These are phyloP conservation scores for Globisporangium cystogenes DNA, from an alignment of 352 stramenopile species.

Conservation along the genomic window DNA sequence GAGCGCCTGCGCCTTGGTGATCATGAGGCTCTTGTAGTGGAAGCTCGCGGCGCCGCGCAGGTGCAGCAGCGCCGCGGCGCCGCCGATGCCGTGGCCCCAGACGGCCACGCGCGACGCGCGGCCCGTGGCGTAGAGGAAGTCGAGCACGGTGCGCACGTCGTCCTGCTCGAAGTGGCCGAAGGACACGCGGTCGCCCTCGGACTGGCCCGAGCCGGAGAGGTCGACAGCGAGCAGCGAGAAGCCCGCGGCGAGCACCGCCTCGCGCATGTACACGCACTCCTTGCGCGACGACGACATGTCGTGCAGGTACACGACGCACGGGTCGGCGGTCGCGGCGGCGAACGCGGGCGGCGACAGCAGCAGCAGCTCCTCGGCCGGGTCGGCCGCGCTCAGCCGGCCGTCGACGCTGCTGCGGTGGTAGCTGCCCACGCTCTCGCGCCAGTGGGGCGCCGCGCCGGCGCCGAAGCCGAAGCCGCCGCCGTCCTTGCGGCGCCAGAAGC, in stretches of 20 bases:
- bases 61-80: constrained; percentile 44
- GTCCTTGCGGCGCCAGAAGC: constrained; percentile 47
- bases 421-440: constrained; percentile 17
- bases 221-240: constrained; percentile 77
- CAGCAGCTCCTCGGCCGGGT: constrained; percentile 3
- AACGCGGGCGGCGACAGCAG: constrained; percentile 5
- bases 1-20: constrained; percentile 27
- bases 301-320: constrained; percentile 75
- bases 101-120: constrained; percentile 43
- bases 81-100: constrained; percentile 67
- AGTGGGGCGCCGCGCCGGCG: neutral
- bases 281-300: constrained; percentile 75
- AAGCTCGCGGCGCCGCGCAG: constrained; percentile 33
- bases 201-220: constrained; percentile 62
- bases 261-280: constrained; percentile 65
- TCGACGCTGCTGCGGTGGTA: constrained; percentile 18
- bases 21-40: constrained; percentile 40
- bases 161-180: constrained; percentile 71
- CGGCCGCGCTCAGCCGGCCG: neutral
- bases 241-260: constrained; percentile 39
- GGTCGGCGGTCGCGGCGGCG: constrained; percentile 11
- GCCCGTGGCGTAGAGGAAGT: constrained; percentile 64
- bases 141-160: constrained; percentile 48
- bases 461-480: neutral
- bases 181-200: constrained; percentile 53